Conservation (phyloP, 1,284 basidiomycete species). For the Sanguinoderma infundibulare region DNA sequence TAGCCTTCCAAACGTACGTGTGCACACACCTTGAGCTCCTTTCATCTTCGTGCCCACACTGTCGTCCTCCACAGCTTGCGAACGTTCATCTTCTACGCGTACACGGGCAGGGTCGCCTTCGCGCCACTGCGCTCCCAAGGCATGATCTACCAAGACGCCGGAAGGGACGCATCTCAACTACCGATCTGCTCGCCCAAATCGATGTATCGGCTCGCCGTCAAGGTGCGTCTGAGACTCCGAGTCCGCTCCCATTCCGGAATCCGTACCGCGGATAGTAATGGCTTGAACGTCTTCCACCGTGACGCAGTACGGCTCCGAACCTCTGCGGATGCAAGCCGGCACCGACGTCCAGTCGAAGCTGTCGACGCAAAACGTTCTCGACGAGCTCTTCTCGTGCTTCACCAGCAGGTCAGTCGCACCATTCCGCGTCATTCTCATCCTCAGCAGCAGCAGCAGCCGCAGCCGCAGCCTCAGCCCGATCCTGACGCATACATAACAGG, state of each 20-base stretch:
- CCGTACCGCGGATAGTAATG: too few relatives aligned
- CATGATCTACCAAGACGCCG: neutral
- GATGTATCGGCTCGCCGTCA: slow-evolving; percentile 25
- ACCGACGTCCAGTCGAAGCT: slow-evolving; percentile 23
- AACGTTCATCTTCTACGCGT: slow-evolving; percentile 26
- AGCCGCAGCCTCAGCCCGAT: too few relatives aligned
- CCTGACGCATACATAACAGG: too few relatives aligned
- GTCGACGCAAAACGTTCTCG: slow-evolving; percentile 18
- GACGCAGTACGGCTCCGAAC: slow-evolving; percentile 18
- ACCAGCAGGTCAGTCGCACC: slow-evolving; percentile 16
- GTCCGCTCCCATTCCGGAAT: neutral
- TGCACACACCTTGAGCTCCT: neutral
- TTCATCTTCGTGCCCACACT: too few relatives aligned
- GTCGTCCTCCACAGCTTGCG: neutral
- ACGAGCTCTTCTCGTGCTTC: slow-evolving; percentile 27
- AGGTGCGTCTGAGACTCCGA: slow-evolving; percentile 8
- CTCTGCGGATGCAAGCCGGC: slow-evolving; percentile 19
- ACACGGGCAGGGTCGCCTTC: slow-evolving; percentile 27
- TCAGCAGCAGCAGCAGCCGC: too few relatives aligned
- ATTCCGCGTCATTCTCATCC: too few relatives aligned
- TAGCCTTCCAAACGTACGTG: neutral
- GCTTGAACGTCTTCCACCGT: too few relatives aligned
- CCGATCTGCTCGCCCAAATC: slow-evolving; percentile 29
- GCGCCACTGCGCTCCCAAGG: slow-evolving; percentile 25
- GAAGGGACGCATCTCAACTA: slow-evolving; percentile 4